Evolutionary conservation across 1,284 basidiomycete genomes (phyloP), one percentile per base, ranked within the genome.

Genomic region (Phellopilus nigrolimitatus): DNA sequence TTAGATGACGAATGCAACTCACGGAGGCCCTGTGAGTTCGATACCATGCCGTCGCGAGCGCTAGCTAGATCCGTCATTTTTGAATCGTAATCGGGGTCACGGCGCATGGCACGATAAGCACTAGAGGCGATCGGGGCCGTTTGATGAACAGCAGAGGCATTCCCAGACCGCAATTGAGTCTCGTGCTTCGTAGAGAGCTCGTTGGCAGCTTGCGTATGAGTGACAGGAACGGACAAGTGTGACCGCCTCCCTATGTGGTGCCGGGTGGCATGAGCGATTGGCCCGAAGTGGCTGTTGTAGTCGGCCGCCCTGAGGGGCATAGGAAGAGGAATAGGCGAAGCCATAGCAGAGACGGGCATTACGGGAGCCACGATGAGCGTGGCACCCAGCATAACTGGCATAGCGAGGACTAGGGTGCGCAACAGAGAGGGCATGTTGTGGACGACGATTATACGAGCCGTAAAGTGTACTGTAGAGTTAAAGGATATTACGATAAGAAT

Each of bases 1-100:
- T 38, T 34, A 19, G 15, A n/a, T 12, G 17, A 30, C 17, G 12
- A 42, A 10, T 43, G 19, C 7, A 31, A 49, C 64, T 50, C 51
- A 69, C 67, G 56, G 45, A 68, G 59, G 31, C 56, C 62, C 22
- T 57, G 31, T 28, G 64, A 59, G 37, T 64, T 59, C 8, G 41
- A 24, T 21, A 42, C 19, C 6, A 42, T 31, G 30, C 34, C 24
- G 12, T 46, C 43, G 7, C 33, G 41, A n/a, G 28, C 15, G 19
- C 21, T 46, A 42, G 44, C 28, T 9, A 53, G 25, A 10, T n/a
- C 37, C 5, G n/a, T 17, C 31, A 53, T 19, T 19, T 45, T 27
- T 9, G 22, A 5, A 13, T 51, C 41, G 4, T 51, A n/a, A 13
- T 47, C 25, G 17, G 31, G n/a, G 12, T 15, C n/a, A 33, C 50